Base-by-base conservation (phyloP, 2,329 filamentous ascomycete species). In the Thielaviopsis euricoi region DNA sequence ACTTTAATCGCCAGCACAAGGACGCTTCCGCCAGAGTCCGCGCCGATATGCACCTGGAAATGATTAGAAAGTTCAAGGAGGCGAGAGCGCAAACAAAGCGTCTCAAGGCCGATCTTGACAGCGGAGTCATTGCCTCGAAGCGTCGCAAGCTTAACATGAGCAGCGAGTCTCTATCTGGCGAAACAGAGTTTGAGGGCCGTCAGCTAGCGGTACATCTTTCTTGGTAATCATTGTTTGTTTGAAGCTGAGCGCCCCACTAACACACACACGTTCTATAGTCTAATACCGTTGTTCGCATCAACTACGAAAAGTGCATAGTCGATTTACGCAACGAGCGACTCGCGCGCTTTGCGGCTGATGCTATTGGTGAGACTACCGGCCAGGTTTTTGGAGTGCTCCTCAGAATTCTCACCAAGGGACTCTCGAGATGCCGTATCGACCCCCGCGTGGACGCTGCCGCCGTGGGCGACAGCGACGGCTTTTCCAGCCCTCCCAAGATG, bases 221-320 rank as follows among this genome's bases (percentile, higher is more conserved):
- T 51, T 17, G 55, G 48, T 52, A 46, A 25, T 56, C n/a, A 48
- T 19, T 3, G 17, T 22, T 29, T 19, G 26, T 19, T 50, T 9
- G 9, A 29, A n/a, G 25, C 15, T 23, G 17, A n/a, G 9, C 23
- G 49, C n/a, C 53, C 62, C 48, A 54, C 66, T 72, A 64, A 70
- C 64, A 21, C 7, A 2, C 7, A 6, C 58, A 1, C 22, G n/a
- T n/a, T n/a, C n/a, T 53, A 12, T 66, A 94, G 83, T 78, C 81
- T 54, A 79, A 86, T 59, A 74, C 89, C 62, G 77, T 90, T 40
- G 74, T 97, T 53, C 81, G 85, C 26, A 75, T 96, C 57, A 96
- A 95, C 67, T 85, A 88, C 65, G 85, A 90, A 58, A 94, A 91
- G 68, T 87, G 89, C 60, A 75, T 85, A 6, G 87, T 96, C 10